A percentile compares a stretch with the other conserved stretches of the same genome.
Evolutionary conservation across 371 early-diverging fungal genomes (phyloP).

Genomic region (Mucor lusitanicus): DNA sequence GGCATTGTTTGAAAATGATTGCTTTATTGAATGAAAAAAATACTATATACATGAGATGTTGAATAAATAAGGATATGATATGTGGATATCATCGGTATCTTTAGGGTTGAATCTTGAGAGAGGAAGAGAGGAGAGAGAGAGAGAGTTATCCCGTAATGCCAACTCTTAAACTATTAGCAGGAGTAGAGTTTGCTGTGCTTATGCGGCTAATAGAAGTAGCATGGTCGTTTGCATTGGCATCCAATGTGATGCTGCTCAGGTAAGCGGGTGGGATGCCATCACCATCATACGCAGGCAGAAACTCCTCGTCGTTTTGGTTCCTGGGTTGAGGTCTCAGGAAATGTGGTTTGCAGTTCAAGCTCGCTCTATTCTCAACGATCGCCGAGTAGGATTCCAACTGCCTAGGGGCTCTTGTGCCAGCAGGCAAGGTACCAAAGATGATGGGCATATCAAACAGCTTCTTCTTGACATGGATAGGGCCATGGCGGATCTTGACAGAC

Average conservation of each 20-base stretch:
- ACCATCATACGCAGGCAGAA: constrained; percentile 25
- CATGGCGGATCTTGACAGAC: constrained; percentile 19
- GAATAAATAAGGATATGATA: not conserved
- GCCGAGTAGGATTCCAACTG: constrained; percentile 21
- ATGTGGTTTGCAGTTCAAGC: constrained; percentile 9
- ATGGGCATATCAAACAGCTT: constrained; percentile 25
- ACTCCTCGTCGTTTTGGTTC: constrained; percentile 13
- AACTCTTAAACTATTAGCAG: not conserved
- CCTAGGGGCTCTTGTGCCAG: constrained; percentile 25
- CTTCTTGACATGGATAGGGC: constrained; percentile 24
- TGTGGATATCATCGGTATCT: not conserved
- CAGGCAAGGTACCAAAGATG: constrained; percentile 24
- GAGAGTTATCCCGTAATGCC: not conserved
- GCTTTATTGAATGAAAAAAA: not conserved
- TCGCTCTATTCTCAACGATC: constrained; percentile 13
- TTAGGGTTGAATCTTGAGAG: not conserved
- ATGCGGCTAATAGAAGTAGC: not conserved
- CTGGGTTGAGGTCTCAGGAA: constrained; percentile 15
- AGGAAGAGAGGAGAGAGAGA: too few species aligned
- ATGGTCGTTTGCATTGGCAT: not conserved
- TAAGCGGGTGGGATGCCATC: constrained; percentile 22
- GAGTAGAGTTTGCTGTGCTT: not conserved
- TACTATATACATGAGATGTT: not conserved
- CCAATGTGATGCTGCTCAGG: not conserved
- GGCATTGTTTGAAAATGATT: too few species aligned